Evolutionary conservation across 2,329 filamentous ascomycete species (phyloP).

Genomic region (Exserohilum turcica): DNA sequence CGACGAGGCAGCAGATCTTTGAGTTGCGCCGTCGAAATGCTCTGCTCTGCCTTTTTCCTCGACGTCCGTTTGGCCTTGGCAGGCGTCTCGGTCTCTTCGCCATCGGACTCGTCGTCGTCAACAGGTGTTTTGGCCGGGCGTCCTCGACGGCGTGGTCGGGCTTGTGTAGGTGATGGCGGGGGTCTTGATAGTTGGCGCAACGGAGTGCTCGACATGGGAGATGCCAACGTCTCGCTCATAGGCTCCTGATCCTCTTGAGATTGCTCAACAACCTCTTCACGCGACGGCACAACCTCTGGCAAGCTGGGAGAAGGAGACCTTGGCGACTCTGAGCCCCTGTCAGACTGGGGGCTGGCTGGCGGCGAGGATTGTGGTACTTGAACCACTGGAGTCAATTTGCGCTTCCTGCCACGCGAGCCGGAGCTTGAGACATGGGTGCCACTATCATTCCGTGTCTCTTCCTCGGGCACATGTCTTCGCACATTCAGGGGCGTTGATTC

Average conservation of each 20-base stretch:
- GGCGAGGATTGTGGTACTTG: conserved; percentile 50
- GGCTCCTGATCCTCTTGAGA: conserved; percentile 34
- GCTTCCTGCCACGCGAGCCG: conserved; percentile 46
- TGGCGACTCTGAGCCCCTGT: conserved; percentile 35
- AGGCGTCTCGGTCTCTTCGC: conserved; percentile 31
- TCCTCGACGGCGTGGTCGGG: conserved; percentile 25
- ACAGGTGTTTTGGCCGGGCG: conserved; percentile 20
- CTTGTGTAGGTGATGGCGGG: conserved; percentile 19
- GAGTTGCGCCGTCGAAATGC: conserved; percentile 52
- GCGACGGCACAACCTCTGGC: conserved; percentile 40
- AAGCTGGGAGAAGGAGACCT: conserved; percentile 44
- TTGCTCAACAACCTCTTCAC: conserved; percentile 26
- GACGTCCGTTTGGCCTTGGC: conserved; percentile 21
- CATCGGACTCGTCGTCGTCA: conserved; percentile 30
- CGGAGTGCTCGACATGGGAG: conserved; percentile 52
- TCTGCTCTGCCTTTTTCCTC: conserved; percentile 36
- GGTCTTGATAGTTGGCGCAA: conserved; percentile 26
- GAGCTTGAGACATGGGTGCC: conserved; percentile 40
- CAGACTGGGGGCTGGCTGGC: conserved; percentile 37
- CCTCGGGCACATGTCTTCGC: conserved; percentile 34
- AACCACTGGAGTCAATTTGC: conserved; percentile 44
- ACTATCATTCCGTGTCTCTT: conserved; percentile 32
- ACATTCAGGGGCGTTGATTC: conserved; percentile 70
- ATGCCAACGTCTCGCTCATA: conserved; percentile 51
- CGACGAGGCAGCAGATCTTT: conserved; percentile 54